Conservation (phyloP, 495 filamentous ascomycete genomes). For the Xylaria curta region DNA sequence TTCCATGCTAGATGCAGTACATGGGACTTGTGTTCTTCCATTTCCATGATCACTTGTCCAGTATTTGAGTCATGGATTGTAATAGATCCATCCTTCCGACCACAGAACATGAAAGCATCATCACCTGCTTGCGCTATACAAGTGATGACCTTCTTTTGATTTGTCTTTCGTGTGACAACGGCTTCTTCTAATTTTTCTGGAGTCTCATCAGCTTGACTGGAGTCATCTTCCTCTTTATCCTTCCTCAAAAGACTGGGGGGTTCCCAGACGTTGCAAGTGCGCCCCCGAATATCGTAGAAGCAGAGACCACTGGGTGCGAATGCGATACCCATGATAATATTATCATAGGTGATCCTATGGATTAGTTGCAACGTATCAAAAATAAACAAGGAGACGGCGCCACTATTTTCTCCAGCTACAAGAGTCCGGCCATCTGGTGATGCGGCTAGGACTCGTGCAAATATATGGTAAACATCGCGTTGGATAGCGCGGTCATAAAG, state of each 20-base stretch:
- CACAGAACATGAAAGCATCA: slow-evolving; percentile 30
- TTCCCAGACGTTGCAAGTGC: slow-evolving; percentile 36
- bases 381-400: no score
- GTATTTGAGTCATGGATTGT: slow-evolving; percentile 28
- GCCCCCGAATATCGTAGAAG: slow-evolving; percentile 32
- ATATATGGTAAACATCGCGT: no score
- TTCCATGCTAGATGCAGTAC: slow-evolving; percentile 37
- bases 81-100: slow-evolving; percentile 36
- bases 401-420: no score
- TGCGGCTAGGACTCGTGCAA: no score
- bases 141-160: slow-evolving; percentile 24
- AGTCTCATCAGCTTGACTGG: slow-evolving; percentile 34
- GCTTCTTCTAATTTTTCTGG: slow-evolving; percentile 14
- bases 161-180: neutral
- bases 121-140: slow-evolving; percentile 29
- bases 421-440: no score
- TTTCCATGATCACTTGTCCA: slow-evolving; percentile 26
- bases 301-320: slow-evolving; percentile 7
- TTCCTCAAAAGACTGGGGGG: slow-evolving; percentile 33
- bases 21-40: slow-evolving; percentile 28
- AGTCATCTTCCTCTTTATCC: slow-evolving; percentile 31
- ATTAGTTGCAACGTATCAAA: no score
- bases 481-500: no score
- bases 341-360: no score
- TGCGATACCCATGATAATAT: no score